phyloP scores from a whole-genome alignment of 495 filamentous ascomycete species.

The Aspergillus avenaceus region DNA sequence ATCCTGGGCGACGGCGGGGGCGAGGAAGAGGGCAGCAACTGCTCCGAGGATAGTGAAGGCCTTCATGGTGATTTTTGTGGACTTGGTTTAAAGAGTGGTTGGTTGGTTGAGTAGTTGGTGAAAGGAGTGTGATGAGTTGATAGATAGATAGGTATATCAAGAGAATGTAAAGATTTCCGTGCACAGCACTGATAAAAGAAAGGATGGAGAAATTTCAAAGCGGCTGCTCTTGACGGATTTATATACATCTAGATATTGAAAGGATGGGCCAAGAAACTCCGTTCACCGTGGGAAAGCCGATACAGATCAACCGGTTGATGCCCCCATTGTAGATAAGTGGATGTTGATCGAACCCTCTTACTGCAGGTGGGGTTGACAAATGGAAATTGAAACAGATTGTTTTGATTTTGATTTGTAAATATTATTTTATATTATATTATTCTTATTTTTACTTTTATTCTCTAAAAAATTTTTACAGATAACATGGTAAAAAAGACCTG shows the following conservation, averaged over 20 bases:
- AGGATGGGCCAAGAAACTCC: background rate
- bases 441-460: background rate
- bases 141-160: background rate
- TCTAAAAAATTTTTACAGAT: background rate
- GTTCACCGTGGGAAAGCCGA: background rate
- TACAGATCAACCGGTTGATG: background rate
- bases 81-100: background rate
- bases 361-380: too few relatives aligned
- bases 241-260: background rate
- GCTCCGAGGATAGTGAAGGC: conserved; percentile 24
- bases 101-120: background rate
- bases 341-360: too few relatives aligned
- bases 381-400: too few relatives aligned
- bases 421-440: too few relatives aligned
- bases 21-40: conserved; percentile 21
- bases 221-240: background rate
- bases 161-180: background rate
- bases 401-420: too few relatives aligned
- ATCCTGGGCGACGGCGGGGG: conserved; percentile 17
- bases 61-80: conserved; percentile 26
- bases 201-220: background rate
- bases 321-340: background rate
- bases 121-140: background rate
- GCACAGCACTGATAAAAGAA: conserved; percentile 7
- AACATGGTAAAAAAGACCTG: too few relatives aligned